Base-by-base conservation (phyloP, 73 alveolate genomes). In the Paramecium caudatum region DNA sequence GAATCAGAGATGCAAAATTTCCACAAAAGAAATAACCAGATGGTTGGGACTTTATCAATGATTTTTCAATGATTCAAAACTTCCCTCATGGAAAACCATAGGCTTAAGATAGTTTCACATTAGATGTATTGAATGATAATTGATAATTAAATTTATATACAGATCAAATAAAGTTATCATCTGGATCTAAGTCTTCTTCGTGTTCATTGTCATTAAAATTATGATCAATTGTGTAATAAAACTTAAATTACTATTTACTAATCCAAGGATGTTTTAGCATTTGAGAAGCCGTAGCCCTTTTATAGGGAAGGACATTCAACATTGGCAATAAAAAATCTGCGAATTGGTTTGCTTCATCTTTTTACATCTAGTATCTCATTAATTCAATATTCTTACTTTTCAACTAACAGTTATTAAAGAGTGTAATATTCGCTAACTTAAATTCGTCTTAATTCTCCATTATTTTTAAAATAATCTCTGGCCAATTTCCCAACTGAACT, bases 251-350 rank as follows among this genome's bases (percentile, higher is more conserved):
- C 30, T 55, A 55, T 55, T 23, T 55, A 55, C 80, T 55, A 1
- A 55, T 55, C 80, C 80, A 55, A 55, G 80, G 80, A 55, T 55
- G 80, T 55, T 55, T 55, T 43, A 55, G 17, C 80, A 55, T 55
- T 55, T 55, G 30, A 10, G 80, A 55, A 17, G 80, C 80, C 30
- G 80, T 55, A 55, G 80, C 80, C 30, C 80, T 55, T 55, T 55
- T 55, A 55, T 55, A 55, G 30, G 80, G 80, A 27, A 55, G 23
- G 9, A 55, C 80, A 55, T 55, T 55, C 80, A 55, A 55, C 80
- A 55, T 55, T 27, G 80, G 80, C 30, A 3, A 55, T 55, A 55
- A 55, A 55, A 55, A 55, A 55, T 55, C 80, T 55, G 80, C 80
- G 30, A 55, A 55, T 55, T 9, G 0, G 30, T 55, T 55, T 55